Evolutionary conservation across 805 yeast species (phyloP), one percentile per base, ranked within the genome.

Genomic region (Yarrowia deformans): DNA sequence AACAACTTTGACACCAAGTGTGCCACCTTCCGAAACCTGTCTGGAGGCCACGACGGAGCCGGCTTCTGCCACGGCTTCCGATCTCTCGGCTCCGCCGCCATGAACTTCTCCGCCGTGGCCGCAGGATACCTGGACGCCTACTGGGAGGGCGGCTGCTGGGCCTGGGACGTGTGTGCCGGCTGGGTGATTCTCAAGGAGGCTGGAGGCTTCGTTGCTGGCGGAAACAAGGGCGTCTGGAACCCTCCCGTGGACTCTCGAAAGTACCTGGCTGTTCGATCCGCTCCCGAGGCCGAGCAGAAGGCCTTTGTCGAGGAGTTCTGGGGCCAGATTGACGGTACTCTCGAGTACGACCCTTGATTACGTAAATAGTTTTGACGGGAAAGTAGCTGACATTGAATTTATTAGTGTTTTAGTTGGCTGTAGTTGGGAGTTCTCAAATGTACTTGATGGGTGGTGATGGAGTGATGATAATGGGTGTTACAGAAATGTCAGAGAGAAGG

Each of bases 131-230:
- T 86, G 35, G 90, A 87, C 73, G 82, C 86, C 4, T 87, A 87
- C 76, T 87, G 90, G 89, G 89, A 86, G 76, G 89, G 89, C 63
- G 89, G 89, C n/a, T 86, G 88, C 74, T 85, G 83, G 75, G 84
- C 87, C 32, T 87, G 90, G 90, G 90, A 87, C 74, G 89, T 87
- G 1, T 85, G 89, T 75, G 90, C 90, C 16, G 88, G 89, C 48
- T 87, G 89, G 88, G 81, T 86, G 60, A 84, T 87, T 61, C 73
- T 87, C 9, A 78, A 80, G 54, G 90, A 87, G 72, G 83, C 88
- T 13, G 90, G 90, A 3, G 90, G 89, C 13, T 71, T 74, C 9
- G 76, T 85, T 56, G 87, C 85, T n/a, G 83, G 86, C 64, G 89
- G 87, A 23, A 83, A 83, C 73, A 80, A 81, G 35, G 84, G 82